Base-by-base conservation (phyloP, 352 stramenopile genomes). In the Phytophthora sp. region DNA sequence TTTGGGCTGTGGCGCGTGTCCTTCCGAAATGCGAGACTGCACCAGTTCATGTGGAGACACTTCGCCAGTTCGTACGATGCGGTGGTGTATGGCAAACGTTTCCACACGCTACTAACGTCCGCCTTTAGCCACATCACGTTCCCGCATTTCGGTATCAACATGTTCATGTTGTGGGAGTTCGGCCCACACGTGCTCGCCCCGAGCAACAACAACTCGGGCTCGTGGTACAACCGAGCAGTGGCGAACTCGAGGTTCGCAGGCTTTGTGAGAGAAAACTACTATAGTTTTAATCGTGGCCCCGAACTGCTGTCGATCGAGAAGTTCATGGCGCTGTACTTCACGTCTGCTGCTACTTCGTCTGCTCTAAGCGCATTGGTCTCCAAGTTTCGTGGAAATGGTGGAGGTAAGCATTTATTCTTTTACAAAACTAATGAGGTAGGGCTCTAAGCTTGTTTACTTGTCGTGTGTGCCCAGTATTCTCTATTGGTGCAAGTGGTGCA, bases 121-220 rank as follows among this genome's bases (percentile, higher is more conserved):
- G 81, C 84, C 11, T 93, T 95, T 63, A 95, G 87, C 63, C 87
- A 95, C 54, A 91, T 92, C 37, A 92, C 87, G 43, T 66, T 91
- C 24, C 77, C 80, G 8, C 87, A 95, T 53, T 90, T 93, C 46
- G 82, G 64, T 28, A 88, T 93, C 71, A 95, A 95, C 63, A 94
- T 95, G 87, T 94, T 92, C 48, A 95, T 95, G 87, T 65, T 95
- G 50, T 95, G 87, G 87, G 79, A 95, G 54, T 95, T 95, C 62
- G 87, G 87, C 0, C 74, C 66, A 5, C 73, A 88, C 18, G 72
- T 93, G n/a, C 34, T 95, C 28, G 69, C 82, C 18, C 72, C 82
- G 34, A 75, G 60, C 43, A 87, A 85, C 51, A 74, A 72, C 31
- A 24, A 60, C 17, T 56, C 57, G 13, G 71, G 77, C 5, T 35